Evolutionary conservation across 1,284 basidiomycete species (phyloP).

Genomic region (Peniophora sp.): DNA sequence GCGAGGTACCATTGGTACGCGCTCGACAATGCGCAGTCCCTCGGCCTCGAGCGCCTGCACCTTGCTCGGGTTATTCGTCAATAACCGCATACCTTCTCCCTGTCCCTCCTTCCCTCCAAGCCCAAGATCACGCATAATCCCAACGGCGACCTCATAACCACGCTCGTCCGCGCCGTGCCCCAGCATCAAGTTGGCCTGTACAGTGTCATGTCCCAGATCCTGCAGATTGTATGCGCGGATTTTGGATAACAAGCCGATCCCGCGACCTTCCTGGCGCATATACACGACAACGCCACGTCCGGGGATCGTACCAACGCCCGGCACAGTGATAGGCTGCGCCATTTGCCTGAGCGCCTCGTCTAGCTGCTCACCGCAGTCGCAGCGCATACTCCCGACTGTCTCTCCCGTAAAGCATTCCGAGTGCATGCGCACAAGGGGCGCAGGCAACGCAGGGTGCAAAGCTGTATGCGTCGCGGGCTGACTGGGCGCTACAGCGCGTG

Average conservation of each 20-base stretch:
- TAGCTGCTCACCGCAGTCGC: slow-evolving; percentile 98
- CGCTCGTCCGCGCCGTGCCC: slow-evolving; percentile 94
- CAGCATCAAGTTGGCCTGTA: slow-evolving; percentile 92
- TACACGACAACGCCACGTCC: slow-evolving; percentile 95
- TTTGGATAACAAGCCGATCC: slow-evolving; percentile 94
- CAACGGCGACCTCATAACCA: slow-evolving; percentile 86
- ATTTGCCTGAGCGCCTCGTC: slow-evolving; percentile 95
- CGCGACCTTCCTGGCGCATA: slow-evolving; percentile 97
- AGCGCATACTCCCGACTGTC: slow-evolving; percentile 96
- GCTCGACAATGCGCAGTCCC: slow-evolving; percentile 75
- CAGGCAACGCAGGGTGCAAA: slow-evolving; percentile 32
- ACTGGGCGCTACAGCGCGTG: slow-evolving; percentile 23
- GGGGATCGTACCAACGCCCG: slow-evolving; percentile 40
- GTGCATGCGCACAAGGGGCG: slow-evolving; percentile 91
- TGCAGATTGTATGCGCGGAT: slow-evolving; percentile 98
- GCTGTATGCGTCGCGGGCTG: slow-evolving; percentile 2
- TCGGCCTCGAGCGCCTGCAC: slow-evolving; percentile 83
- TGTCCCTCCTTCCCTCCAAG: slow-evolving; percentile 53
- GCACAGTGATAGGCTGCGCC: slow-evolving; percentile 58
- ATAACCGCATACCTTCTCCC: slow-evolving; percentile 67
- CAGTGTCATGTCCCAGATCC: slow-evolving; percentile 97
- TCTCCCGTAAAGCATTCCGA: slow-evolving; percentile 99
- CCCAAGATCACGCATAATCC: slow-evolving; percentile 85
- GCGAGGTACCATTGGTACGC: slow-evolving; percentile 91
- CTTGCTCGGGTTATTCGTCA: slow-evolving; percentile 99